Base-by-base conservation (phyloP, 2,329 filamentous ascomycete genomes). In the Venturia carpophila region DNA sequence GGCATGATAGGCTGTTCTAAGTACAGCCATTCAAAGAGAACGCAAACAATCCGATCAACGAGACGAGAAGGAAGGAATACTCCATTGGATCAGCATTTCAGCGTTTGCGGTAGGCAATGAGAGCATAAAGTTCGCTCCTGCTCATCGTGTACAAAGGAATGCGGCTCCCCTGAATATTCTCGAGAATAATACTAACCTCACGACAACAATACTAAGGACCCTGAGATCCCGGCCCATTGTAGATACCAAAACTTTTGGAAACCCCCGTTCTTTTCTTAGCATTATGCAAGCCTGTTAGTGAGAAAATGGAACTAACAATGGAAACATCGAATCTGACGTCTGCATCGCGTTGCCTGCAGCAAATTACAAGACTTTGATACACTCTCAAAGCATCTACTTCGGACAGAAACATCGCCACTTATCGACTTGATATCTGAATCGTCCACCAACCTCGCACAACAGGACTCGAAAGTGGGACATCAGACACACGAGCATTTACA, bases 181-280 rank as follows among this genome's bases (percentile, higher is more conserved):
- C 27, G 19, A 58, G 30, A 58, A 58, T 27, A 58, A 58, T 58
- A 58, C 52, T 58, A 58, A 58, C 9, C 52, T 37, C 27, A 58
- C 52, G 27, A 58, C 52, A 58, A 58, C 52, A 58, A 58, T 58
- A 37, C 52, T 58, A 37, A 58, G 30, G 52, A 58, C 30, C 52
- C 52, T 58, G 52, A 58, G 15, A 58, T 37, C 19, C 27, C 52
- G 30, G 27, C 52, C 27, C 19, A 58, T 34, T 58, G 30, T 58
- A 37, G 30, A 58, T 58, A 37, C 52, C 52, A 58, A 58, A 58
- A n/a, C 7, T 11, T 58, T 27, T 37, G 27, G 52, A 34, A 17
- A 19, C 37, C 19, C n/a, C 15, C 52, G 37, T 58, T 58, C 52
- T 58, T 58, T 39, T 52, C 52, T 58, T 58, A n/a, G 19, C 19